A percentile compares a stretch with the other conserved stretches of the same genome.
These are phyloP conservation scores for Cynara cardunculus DNA, from an alignment of 129 eudicot species.

Conservation along the genomic window DNA sequence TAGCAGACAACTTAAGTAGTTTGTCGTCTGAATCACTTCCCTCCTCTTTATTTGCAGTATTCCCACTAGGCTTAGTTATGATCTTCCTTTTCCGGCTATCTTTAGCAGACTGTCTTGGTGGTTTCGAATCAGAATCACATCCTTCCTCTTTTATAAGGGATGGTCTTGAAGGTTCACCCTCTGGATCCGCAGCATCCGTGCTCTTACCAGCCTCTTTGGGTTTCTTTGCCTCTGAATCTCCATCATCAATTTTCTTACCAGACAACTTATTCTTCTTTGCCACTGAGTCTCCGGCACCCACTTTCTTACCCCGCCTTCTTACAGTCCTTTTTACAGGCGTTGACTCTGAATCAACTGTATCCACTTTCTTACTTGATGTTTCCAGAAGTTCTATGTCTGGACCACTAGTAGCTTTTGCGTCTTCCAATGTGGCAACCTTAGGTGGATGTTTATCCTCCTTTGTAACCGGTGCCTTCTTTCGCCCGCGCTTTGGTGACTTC, in stretches of 20 bases:
- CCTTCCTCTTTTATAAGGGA: slow-evolving; percentile 16
- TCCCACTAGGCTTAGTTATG: slow-evolving; percentile 24
- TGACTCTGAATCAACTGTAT: neutral
- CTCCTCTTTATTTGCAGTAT: slow-evolving; percentile 27
- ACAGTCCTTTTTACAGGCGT: slow-evolving; percentile 1
- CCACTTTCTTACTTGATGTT: slow-evolving; percentile 13
- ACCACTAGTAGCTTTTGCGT: neutral
- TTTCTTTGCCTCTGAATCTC: slow-evolving; percentile 23
- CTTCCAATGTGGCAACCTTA: slow-evolving; percentile 20
- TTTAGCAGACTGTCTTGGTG: slow-evolving; percentile 32
- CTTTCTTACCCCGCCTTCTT: slow-evolving; percentile 7
- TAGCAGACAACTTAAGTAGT: slow-evolving; percentile 26
- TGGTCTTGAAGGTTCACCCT: slow-evolving; percentile 5
- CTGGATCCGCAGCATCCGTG: slow-evolving; percentile 11
- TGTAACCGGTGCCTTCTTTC: slow-evolving; percentile 31
- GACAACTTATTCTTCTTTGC: slow-evolving; percentile 16
- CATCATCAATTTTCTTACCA: slow-evolving; percentile 22
- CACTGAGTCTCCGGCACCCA: slow-evolving; percentile 8
- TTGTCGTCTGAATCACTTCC: slow-evolving; percentile 36
- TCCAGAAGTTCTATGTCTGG: neutral
- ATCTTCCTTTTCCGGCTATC: slow-evolving; percentile 29
- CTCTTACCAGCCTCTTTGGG: slow-evolving; percentile 19
- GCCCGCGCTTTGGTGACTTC: slow-evolving; percentile 27
- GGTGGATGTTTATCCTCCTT: slow-evolving; percentile 24
- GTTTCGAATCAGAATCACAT: slow-evolving; percentile 29